Conservation (phyloP, 108 stramenopile species). For the Hondaea fermentalgiana region DNA sequence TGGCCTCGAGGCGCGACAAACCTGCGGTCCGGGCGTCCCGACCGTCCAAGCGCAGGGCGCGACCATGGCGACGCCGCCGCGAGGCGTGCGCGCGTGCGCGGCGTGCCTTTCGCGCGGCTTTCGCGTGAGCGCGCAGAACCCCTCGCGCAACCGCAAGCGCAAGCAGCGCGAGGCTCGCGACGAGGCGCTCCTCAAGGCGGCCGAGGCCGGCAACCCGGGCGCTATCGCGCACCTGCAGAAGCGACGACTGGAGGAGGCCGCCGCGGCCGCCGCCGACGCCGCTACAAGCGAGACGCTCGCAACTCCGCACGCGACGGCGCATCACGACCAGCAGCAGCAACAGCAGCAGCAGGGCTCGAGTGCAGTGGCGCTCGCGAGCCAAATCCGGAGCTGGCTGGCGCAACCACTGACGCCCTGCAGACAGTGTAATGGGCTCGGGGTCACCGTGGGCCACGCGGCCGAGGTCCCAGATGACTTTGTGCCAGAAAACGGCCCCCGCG, state of each 20-base stretch:
- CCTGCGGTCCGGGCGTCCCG: too few species aligned
- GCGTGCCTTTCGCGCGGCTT: neutral
- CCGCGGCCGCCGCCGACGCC: neutral
- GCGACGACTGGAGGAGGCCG: neutral
- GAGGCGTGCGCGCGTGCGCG: neutral
- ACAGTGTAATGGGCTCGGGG: neutral
- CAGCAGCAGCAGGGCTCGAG: too few species aligned
- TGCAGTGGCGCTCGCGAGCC: too few species aligned
- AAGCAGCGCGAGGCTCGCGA: neutral
- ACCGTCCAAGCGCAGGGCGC: too few species aligned
- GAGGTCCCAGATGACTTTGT: neutral
- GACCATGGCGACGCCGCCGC: neutral
- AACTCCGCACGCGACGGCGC: too few species aligned
- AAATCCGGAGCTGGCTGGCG: neutral
- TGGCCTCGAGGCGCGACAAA: too few species aligned
- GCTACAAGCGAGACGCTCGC: neutral
- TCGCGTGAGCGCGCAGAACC: neutral
- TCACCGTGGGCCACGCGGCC: neutral
- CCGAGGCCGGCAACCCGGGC: neutral
- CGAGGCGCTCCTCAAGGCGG: neutral
- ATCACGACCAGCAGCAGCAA: too few species aligned
- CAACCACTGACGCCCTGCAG: neutral
- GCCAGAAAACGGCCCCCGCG: neutral
- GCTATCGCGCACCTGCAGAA: neutral
- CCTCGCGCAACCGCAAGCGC: neutral